phyloP scores from a whole-genome alignment of 1,139 yeast species.

The Sugiyamaella neomexicana region DNA sequence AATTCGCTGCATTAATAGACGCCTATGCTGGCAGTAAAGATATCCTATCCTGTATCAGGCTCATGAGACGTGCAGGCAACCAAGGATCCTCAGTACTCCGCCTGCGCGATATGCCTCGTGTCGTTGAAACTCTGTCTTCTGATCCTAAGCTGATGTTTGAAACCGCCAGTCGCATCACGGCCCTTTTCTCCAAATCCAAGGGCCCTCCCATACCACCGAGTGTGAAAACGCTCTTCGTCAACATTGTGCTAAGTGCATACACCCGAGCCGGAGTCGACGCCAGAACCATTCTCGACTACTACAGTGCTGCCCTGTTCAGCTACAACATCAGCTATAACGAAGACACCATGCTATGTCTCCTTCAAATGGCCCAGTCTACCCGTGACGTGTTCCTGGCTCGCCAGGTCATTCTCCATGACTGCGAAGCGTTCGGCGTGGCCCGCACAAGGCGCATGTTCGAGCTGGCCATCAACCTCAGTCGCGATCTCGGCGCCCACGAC shows the following conservation, averaged over 20 bases:
- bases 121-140: background rate
- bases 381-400: slow-evolving; percentile 24
- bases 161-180: background rate
- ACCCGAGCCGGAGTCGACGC: slow-evolving; percentile 9
- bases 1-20: slow-evolving; percentile 33
- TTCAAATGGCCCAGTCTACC: slow-evolving; percentile 21
- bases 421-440: slow-evolving; percentile 22
- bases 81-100: slow-evolving; percentile 26
- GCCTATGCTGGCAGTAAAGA: slow-evolving; percentile 31
- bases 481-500: slow-evolving; percentile 2
- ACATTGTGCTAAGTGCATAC: slow-evolving; percentile 28
- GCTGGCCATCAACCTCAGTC: slow-evolving; percentile 6
- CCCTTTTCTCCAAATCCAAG: background rate
- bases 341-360: slow-evolving; percentile 30
- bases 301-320: slow-evolving; percentile 23
- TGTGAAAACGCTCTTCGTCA: slow-evolving; percentile 33
- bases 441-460: slow-evolving; percentile 21
- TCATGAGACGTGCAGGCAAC: slow-evolving; percentile 29
- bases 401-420: slow-evolving; percentile 24
- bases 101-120: slow-evolving; percentile 9
- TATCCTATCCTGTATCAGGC: slow-evolving; percentile 21
- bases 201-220: slow-evolving; percentile 25
- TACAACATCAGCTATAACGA: slow-evolving; percentile 30
- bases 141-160: background rate
- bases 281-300: slow-evolving; percentile 23